phyloP scores from a whole-genome alignment of 345 rosid genomes.

The Dipteronia sinensis region DNA sequence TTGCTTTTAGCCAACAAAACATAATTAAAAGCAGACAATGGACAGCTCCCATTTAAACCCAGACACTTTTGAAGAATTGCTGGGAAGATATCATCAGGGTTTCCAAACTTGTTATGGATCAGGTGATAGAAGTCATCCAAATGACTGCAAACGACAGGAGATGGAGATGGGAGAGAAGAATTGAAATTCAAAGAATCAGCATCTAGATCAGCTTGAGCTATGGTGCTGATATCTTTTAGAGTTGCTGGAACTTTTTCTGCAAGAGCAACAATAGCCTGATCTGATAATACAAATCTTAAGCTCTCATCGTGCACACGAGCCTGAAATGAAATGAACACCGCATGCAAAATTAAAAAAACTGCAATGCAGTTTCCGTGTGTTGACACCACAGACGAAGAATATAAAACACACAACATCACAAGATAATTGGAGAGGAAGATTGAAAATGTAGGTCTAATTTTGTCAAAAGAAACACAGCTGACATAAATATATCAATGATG shows the following conservation, averaged over 20 bases:
- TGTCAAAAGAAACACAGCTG: constrained; percentile 12
- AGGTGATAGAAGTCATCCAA: constrained; percentile 51
- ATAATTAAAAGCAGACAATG: constrained; percentile 69
- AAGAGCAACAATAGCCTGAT: constrained; percentile 72
- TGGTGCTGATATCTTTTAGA: constrained; percentile 44
- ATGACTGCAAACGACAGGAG: constrained; percentile 72
- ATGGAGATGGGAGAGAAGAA: constrained; percentile 57
- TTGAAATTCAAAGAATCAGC: constrained; percentile 45
- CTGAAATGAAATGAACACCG: constrained; percentile 45
- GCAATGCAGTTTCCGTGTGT: constrained; percentile 4
- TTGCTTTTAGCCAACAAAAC: constrained; percentile 58
- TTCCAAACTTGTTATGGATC: constrained; percentile 44
- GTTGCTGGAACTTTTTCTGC: constrained; percentile 52
- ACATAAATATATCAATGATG: background rate
- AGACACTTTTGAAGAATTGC: constrained; percentile 64
- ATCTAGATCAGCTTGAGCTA: constrained; percentile 63
- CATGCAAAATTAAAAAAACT: constrained; percentile 16
- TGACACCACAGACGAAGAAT: constrained; percentile 8
- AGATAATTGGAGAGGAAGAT: background rate
- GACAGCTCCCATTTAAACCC: constrained; percentile 80
- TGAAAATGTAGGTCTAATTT: background rate
- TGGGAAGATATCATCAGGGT: constrained; percentile 46
- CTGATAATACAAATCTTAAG: constrained; percentile 76
- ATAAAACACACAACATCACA: background rate
- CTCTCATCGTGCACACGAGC: constrained; percentile 97